Evolutionary conservation across 768 basidiomycete genomes (phyloP).

Genomic region (Pseudohyphozyma bogoriensis): DNA sequence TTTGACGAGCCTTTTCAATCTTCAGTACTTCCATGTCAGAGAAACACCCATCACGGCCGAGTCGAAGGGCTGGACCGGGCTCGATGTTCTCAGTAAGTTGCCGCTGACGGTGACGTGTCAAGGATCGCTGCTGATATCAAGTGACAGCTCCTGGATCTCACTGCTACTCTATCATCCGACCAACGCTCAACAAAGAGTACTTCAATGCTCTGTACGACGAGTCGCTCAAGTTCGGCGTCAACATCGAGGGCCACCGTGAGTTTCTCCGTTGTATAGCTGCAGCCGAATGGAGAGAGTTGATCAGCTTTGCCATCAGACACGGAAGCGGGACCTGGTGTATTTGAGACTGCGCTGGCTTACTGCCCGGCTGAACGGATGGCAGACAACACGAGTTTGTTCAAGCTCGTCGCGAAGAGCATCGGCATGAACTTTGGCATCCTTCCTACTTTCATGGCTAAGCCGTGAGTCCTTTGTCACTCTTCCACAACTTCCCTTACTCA

Average conservation of each 20-base stretch:
- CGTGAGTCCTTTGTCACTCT: not conserved
- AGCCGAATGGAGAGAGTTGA: no score
- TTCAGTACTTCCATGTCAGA: conserved; percentile 49
- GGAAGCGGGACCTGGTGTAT: conserved; percentile 56
- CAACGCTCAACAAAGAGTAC: conserved; percentile 63
- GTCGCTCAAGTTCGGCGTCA: conserved; percentile 59
- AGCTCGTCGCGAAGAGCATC: conserved; percentile 79
- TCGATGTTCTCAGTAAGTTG: no score
- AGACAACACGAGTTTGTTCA: conserved; percentile 86
- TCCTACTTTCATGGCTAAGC: conserved; percentile 64
- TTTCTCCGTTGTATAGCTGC: no score
- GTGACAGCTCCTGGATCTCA: no score
- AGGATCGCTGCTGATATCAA: no score
- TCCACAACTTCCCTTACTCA: no score
- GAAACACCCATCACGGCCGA: conserved; percentile 70
- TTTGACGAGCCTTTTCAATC: no score
- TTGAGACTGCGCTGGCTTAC: conserved; percentile 67
- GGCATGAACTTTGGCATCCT: conserved; percentile 79
- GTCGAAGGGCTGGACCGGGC: no score
- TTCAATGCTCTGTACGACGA: conserved; percentile 80
- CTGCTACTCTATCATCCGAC: no score
- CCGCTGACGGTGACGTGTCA: no score
- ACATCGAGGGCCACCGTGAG: conserved; percentile 80
- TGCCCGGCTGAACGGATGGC: conserved; percentile 69
- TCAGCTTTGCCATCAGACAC: no score